Evolutionary conservation across 2,329 filamentous ascomycete species (phyloP).

Genomic region (Stylonectria norvegica): DNA sequence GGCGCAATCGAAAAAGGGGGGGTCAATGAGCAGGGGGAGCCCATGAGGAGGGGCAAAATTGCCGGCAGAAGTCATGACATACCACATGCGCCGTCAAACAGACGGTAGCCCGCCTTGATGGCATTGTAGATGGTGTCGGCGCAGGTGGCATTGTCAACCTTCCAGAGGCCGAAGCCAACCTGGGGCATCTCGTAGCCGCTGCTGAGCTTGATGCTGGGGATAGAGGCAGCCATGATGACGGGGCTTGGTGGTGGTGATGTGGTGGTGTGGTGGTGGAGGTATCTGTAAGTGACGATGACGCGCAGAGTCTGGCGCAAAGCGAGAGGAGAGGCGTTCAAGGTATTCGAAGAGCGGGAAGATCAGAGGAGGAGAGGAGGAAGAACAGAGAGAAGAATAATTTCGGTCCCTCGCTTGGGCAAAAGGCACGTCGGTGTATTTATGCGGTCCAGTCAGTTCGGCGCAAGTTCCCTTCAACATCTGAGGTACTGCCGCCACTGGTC

Average conservation of each 20-base stretch:
- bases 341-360: conserved; percentile 2
- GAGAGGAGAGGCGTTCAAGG: conserved; percentile 4
- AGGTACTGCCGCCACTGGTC: no score
- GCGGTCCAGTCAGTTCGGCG: conserved; percentile 2
- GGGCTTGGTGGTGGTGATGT: conserved; percentile 9
- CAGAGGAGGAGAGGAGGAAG: conserved; percentile 4
- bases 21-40: conserved; percentile 10
- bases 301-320: background rate
- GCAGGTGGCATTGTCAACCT: conserved; percentile 70
- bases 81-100: conserved; percentile 60
- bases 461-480: conserved; percentile 8
- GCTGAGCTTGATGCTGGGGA: conserved; percentile 57
- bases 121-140: conserved; percentile 77
- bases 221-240: conserved; percentile 33
- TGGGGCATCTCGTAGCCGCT: conserved; percentile 68
- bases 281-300: no score
- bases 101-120: conserved; percentile 60
- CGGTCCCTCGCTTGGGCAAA: background rate
- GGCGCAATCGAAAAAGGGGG: conserved; percentile 9
- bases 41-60: background rate
- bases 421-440: conserved; percentile 13
- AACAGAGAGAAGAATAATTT: background rate
- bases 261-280: background rate
- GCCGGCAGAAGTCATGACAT: conserved; percentile 29
- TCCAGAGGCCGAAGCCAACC: conserved; percentile 79